Percentiles rank a stretch among this genome's conserved stretches.
Evolutionary conservation across 257 asterid species (phyloP).

Genomic region (Hygrophila difformis): DNA sequence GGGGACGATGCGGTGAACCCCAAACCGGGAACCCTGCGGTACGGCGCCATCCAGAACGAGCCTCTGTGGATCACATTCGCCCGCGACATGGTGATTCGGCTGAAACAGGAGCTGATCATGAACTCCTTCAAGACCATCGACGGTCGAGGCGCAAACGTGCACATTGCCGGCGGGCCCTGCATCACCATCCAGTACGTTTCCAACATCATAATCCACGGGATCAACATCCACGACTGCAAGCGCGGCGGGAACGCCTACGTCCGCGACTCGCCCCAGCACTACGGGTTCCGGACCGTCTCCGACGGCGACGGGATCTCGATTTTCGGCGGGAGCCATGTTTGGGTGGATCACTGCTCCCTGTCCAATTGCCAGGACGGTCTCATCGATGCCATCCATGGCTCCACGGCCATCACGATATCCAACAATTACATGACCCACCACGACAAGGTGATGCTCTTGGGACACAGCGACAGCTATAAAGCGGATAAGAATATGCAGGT

Average conservation of each 20-base stretch:
- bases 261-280: constrained; percentile 77
- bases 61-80: constrained; percentile 73
- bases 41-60: constrained; percentile 68
- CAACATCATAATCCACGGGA: constrained; percentile 71
- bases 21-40: constrained; percentile 59
- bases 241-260: constrained; percentile 82
- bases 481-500: constrained; percentile 77
- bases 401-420: constrained; percentile 73
- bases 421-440: constrained; percentile 76
- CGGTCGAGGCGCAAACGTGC: constrained; percentile 76
- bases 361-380: constrained; percentile 70
- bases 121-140: constrained; percentile 88
- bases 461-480: constrained; percentile 54
- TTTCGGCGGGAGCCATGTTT: constrained; percentile 72
- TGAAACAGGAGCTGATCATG: constrained; percentile 71
- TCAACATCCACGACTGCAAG: constrained; percentile 73
- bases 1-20: constrained; percentile 71
- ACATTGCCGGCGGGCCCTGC: constrained; percentile 83
- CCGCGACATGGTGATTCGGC: constrained; percentile 60
- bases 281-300: constrained; percentile 62
- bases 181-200: constrained; percentile 65
- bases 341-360: constrained; percentile 84
- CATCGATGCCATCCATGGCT: constrained; percentile 78
- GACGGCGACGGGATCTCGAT: constrained; percentile 86
- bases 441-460: constrained; percentile 77